Evolutionary conservation across 148 eudicot genomes (phyloP), one percentile per base, ranked within the genome.

Genomic region (Polygonum aviculare): DNA sequence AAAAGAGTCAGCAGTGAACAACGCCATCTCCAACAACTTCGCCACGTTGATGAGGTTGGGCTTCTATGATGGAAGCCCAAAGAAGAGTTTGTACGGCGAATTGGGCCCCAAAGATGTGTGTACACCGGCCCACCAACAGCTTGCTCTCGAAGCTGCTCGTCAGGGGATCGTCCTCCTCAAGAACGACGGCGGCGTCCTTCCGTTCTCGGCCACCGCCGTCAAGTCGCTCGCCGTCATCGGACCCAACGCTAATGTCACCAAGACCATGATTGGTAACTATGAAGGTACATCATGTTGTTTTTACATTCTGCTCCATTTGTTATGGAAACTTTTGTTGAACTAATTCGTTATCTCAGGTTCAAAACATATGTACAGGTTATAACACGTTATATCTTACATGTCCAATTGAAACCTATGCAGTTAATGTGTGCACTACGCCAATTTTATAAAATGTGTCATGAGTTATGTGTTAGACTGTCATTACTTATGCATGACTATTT

Each of bases 151-250:
- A 75, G 98, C 92, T 4, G 96, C 96, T 7, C 87, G 95, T 44
- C 91, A 93, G 73, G 98, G 98, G 78, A 87, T 88, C 75, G 98
- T 93, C 14, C 80, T 90, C 38, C 93, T 93, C 35, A 89, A 93
- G 87, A 90, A 93, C 75, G 78, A 31, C 50, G 77, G 79, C 0
- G 84, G 82, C 1, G 44, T 85, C 7, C 78, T 93, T n/a, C 98
- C 96, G 3, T 82, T 90, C 31, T 83, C 90, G 11, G 73, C 86
- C 2, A 72, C 83, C 45, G 26, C 77, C 14, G 76, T 88, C 81
- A 87, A 86, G 85, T 79, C 90, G 18, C 74, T 93, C 74, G 98
- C 96, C 3, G 92, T 93, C 11, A 93, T 93, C 74, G 98, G 98
- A 60, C 98, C 93, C 57, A 88, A 93, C 81, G 96, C 92, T 45